Percentiles rank a stretch among this genome's conserved stretches.
Conservation (phyloP, 805 yeast species). For the Middelhovenomyces tepae region DNA sequence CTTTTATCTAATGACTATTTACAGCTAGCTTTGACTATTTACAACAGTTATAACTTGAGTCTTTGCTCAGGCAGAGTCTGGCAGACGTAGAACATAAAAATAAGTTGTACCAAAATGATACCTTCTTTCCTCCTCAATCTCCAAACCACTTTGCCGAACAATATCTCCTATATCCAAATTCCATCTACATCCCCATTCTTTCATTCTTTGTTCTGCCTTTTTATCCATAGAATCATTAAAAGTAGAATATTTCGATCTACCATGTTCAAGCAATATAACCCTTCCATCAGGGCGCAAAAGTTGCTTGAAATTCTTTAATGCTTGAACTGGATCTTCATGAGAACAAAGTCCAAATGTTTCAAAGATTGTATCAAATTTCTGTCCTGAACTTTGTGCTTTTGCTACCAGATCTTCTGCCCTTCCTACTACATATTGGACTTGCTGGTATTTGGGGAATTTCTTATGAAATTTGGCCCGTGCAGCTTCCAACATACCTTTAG, state of each 20-base stretch:
- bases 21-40: too few relatives aligned
- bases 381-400: constrained; percentile 36
- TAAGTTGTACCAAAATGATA: constrained; percentile 87
- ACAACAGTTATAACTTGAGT: too few relatives aligned
- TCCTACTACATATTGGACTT: constrained; percentile 84
- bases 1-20: too few relatives aligned
- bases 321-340: constrained; percentile 83
- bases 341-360: constrained; percentile 96
- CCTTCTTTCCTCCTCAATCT: constrained; percentile 68
- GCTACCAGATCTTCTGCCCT: constrained; percentile 72
- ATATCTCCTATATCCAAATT: constrained; percentile 87
- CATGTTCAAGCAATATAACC: constrained; percentile 83
- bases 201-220: constrained; percentile 73
- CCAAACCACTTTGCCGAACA: constrained; percentile 74
- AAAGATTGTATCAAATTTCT: constrained; percentile 78
- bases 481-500: constrained; percentile 75
- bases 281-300: constrained; percentile 85
- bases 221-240: constrained; percentile 75
- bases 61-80: too few relatives aligned
- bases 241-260: constrained; percentile 71
- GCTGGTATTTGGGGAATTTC: constrained; percentile 53
- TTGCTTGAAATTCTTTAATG: constrained; percentile 61
- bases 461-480: constrained; percentile 65
- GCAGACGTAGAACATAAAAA: constrained; percentile 26
- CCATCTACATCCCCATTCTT: constrained; percentile 97